These are phyloP conservation scores for Rhynchosporium graminicola DNA, from an alignment of 2,329 filamentous ascomycete genomes.

Conservation along the genomic window DNA sequence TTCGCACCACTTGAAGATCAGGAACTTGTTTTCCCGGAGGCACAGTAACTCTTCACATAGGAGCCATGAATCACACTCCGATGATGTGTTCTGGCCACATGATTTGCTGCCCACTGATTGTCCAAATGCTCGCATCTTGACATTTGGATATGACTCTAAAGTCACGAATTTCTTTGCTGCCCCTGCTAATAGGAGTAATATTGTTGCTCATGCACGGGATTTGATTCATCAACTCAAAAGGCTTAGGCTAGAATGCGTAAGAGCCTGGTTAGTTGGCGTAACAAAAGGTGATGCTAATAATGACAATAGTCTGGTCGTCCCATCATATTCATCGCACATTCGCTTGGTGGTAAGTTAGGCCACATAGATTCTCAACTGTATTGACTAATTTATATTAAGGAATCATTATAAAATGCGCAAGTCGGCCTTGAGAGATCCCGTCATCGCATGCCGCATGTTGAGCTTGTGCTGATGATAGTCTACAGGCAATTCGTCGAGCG, in stretches of 20 bases:
- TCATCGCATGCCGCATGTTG: background rate
- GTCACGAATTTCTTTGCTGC: conserved; percentile 28
- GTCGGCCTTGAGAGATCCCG: background rate
- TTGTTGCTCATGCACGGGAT: conserved; percentile 25
- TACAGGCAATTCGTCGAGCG: conserved; percentile 26
- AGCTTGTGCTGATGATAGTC: background rate
- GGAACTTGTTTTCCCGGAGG: conserved; percentile 19
- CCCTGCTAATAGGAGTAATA: conserved; percentile 28
- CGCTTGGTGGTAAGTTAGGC: conserved; percentile 29
- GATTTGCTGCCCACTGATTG: conserved; percentile 30
- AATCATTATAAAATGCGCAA: conserved; percentile 30
- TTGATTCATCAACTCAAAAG: conserved; percentile 23
- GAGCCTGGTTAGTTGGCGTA: background rate
- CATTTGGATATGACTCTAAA: conserved; percentile 32
- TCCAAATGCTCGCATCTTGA: conserved; percentile 25
- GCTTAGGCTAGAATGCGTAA: conserved; percentile 24
- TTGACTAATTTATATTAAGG: conserved; percentile 19
- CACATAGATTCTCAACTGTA: background rate
- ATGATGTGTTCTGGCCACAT: conserved; percentile 28
- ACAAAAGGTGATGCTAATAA: conserved; percentile 6
- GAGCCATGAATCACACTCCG: background rate
- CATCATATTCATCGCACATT: conserved; percentile 33
- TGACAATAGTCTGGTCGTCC: conserved; percentile 16
- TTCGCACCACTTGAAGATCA: background rate
- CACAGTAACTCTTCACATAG: conserved; percentile 3